Evolutionary conservation across 176 grass and related monocot species (phyloP).

Genomic region (Metroxylon sagu): DNA sequence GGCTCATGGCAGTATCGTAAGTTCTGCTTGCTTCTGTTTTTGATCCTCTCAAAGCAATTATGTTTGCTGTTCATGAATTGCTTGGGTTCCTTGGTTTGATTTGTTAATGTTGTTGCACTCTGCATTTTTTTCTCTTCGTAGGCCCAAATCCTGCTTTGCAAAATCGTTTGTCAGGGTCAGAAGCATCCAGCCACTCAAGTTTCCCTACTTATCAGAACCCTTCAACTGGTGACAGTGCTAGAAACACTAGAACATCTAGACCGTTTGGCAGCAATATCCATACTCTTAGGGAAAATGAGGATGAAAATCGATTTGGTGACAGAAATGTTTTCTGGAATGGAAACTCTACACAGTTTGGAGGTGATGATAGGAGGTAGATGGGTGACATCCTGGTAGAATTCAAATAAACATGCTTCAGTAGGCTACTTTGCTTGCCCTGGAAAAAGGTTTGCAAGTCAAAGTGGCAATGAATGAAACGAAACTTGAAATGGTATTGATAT

Average conservation of each 20-base stretch:
- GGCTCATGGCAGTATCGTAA: constrained; percentile 28
- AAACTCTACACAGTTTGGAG: constrained; percentile 92
- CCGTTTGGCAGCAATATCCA: constrained; percentile 81
- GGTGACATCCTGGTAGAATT: too few species aligned
- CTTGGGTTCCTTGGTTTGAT: too few species aligned
- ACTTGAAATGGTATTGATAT: too few species aligned
- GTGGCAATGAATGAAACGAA: too few species aligned
- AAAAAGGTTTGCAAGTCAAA: too few species aligned
- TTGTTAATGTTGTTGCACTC: background rate
- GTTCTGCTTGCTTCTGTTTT: constrained; percentile 3
- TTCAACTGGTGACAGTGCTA: constrained; percentile 8
- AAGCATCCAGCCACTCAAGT: constrained; percentile 2
- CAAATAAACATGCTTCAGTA: too few species aligned
- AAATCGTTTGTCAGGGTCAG: constrained; percentile 16
- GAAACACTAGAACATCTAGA: constrained; percentile 20
- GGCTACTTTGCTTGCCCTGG: too few species aligned
- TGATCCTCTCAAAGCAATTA: too few species aligned
- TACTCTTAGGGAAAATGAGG: constrained; percentile 45
- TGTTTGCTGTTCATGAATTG: too few species aligned
- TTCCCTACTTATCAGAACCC: constrained; percentile 14
- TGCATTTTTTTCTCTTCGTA: constrained; percentile 12
- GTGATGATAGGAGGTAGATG: constrained; percentile 49
- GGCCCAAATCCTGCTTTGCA: constrained; percentile 19
- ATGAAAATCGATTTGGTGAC: constrained; percentile 35
- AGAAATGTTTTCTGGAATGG: constrained; percentile 95